Evolutionary conservation across 169 alveolate species (phyloP).

Genomic region (Cryptosporidium baileyi): DNA sequence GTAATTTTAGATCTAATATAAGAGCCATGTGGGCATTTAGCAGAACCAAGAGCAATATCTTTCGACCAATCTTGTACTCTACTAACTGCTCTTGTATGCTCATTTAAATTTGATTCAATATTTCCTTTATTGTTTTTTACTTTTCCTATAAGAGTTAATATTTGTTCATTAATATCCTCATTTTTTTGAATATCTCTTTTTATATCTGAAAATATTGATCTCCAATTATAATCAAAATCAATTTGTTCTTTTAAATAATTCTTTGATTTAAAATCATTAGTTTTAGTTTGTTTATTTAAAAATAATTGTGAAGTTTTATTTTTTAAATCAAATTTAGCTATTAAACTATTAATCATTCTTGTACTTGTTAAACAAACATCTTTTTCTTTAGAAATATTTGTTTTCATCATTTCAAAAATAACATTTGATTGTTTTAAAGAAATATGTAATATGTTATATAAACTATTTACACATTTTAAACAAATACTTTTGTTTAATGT

Average conservation of each 20-base stretch:
- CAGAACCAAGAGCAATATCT: constrained; percentile 47
- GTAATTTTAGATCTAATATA: constrained; percentile 18
- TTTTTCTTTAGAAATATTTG: constrained; percentile 7
- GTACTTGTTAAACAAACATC: constrained; percentile 58
- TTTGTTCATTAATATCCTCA: neutral
- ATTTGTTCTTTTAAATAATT: neutral
- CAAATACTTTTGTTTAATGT: constrained; percentile 5
- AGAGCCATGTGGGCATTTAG: constrained; percentile 61
- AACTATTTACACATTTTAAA: constrained; percentile 4
- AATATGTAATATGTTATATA: constrained; percentile 8
- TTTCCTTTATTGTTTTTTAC: too few relatives aligned
- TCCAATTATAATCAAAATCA: constrained; percentile 44
- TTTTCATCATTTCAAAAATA: constrained; percentile 22
- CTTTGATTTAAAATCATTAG: neutral
- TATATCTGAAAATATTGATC: constrained; percentile 25
- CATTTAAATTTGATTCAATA: neutral
- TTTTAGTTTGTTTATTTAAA: neutral
- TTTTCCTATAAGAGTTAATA: neutral
- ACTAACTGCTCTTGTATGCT: neutral
- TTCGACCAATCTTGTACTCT: constrained; percentile 57
- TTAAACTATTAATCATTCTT: constrained; percentile 25
- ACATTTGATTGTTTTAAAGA: constrained; percentile 26
- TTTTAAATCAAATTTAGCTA: constrained; percentile 30
- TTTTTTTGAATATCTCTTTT: constrained; percentile 45
- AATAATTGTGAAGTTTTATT: neutral